Evolutionary conservation across 768 basidiomycete species (phyloP), one percentile per base, ranked within the genome.

Genomic region (Phanerochaete sordida): DNA sequence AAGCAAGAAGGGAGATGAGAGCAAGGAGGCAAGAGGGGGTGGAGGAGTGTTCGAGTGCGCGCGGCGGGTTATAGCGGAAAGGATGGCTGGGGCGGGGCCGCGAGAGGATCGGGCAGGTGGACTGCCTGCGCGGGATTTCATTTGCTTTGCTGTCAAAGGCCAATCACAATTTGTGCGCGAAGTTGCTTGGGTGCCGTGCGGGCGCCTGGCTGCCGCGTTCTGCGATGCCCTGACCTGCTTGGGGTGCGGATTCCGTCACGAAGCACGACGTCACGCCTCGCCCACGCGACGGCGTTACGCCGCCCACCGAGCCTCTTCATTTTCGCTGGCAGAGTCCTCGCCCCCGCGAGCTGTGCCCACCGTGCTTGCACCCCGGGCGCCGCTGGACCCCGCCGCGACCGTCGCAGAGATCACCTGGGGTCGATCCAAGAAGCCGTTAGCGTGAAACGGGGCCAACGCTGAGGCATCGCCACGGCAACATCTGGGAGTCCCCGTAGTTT

Each of bases 401-500:
- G 56, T 43, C 16, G 35, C 31, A 24, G 33, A 26, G 46, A 49
- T 58, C 46, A n/a, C 27, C 39, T 43, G 39, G 19, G 39, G 30
- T 28, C 23, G 57, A 37, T 13, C n/a, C 45, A 58, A 58, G 47
- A 39, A 31, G 19, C 33, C 57, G 45, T n/a, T 37, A 50, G 46
- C 30, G 31, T 37, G 27, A 58, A 58, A 48, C 46, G 35, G n/a
- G 19, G 46, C 57, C 6, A 13, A 3, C 57, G 21, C 33, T 30
- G 46, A 39, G n/a, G n/a, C 13, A 52, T 53, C 27, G 35, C 58
- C 58, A 59, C 37, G 58, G 58, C 58, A 59, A 59, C 58, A 35
- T 43, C 44, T 30, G 47, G 47, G 28, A 24, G 21, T n/a, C n/a
- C n/a, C n/a, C n/a, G n/a, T n/a, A n/a, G n/a, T n/a, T n/a, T n/a